Percentiles rank a stretch among this genome's conserved stretches.
Conservation (phyloP, 257 asterid species). For the Solanum pennellii region DNA sequence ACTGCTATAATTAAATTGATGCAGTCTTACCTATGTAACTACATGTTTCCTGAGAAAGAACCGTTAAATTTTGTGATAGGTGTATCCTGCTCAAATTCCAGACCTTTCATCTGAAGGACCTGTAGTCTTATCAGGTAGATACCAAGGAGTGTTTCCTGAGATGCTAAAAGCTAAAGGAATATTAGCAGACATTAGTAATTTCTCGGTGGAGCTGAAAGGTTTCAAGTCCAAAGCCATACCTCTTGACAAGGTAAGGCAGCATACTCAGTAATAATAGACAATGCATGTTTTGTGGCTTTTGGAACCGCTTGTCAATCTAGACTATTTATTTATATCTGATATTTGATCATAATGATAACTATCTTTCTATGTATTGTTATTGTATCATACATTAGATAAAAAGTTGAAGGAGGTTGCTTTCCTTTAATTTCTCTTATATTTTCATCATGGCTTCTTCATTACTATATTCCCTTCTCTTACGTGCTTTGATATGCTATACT, state of each 20-base stretch:
- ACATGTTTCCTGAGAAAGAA: conserved; percentile 5
- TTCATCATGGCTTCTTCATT: neutral
- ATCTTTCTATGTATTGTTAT: neutral
- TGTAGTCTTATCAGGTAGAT: conserved; percentile 77
- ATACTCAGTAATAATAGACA: neutral
- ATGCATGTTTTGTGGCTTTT: neutral
- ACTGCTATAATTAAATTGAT: neutral
- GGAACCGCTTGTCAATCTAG: neutral
- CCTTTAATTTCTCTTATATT: neutral
- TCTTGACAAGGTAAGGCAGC: conserved; percentile 50
- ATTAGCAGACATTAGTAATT: conserved; percentile 46
- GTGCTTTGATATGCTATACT: neutral
- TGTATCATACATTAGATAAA: neutral
- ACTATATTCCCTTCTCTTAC: neutral
- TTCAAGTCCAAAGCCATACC: conserved; percentile 57
- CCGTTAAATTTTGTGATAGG: conserved; percentile 32
- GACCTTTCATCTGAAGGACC: conserved; percentile 78
- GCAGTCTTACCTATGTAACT: neutral
- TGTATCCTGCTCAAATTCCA: conserved; percentile 68
- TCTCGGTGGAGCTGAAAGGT: conserved; percentile 45
- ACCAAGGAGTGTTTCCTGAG: conserved; percentile 65
- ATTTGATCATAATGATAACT: neutral
- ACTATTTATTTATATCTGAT: neutral
- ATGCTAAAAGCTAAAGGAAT: conserved; percentile 46
- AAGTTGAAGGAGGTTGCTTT: neutral